Conservation (phyloP, 352 stramenopile genomes). For the Pythium sukuiense region DNA sequence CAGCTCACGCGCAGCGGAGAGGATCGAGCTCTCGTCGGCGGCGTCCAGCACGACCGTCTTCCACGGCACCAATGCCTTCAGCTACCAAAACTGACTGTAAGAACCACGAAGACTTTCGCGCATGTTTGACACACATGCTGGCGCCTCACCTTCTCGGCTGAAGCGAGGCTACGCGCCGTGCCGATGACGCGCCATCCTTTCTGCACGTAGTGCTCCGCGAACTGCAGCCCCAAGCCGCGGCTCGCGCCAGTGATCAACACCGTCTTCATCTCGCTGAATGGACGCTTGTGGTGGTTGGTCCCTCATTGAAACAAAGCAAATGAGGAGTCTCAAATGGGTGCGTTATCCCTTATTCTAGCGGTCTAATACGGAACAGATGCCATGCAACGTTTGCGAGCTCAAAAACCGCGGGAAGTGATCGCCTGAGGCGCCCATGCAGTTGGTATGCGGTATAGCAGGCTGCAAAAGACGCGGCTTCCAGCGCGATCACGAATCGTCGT, state of each 20-base stretch:
- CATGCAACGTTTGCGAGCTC: too few relatives aligned
- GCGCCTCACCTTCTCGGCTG: conserved; percentile 21
- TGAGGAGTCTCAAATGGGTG: background rate
- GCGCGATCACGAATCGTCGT: background rate
- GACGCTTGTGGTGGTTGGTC: too few relatives aligned
- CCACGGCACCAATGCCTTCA: conserved; percentile 17
- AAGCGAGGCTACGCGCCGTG: conserved; percentile 23
- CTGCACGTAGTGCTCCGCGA: conserved; percentile 32
- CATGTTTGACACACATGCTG: background rate
- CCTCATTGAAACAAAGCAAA: background rate
- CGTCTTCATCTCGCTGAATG: conserved; percentile 20
- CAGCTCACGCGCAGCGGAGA: conserved; percentile 13
- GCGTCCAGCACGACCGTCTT: conserved; percentile 26
- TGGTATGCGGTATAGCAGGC: background rate
- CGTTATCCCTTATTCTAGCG: background rate
- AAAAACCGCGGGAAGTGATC: background rate
- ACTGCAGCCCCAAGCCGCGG: conserved; percentile 31
- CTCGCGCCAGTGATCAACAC: conserved; percentile 39
- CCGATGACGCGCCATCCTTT: conserved; percentile 32
- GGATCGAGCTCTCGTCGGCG: conserved; percentile 26
- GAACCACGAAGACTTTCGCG: background rate
- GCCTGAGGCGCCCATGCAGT: background rate
- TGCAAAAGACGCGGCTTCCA: too few relatives aligned
- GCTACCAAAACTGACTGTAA: background rate
- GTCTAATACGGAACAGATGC: background rate